These are phyloP conservation scores for Suillus luteus DNA, from an alignment of 768 basidiomycete genomes.

Conservation along the genomic window DNA sequence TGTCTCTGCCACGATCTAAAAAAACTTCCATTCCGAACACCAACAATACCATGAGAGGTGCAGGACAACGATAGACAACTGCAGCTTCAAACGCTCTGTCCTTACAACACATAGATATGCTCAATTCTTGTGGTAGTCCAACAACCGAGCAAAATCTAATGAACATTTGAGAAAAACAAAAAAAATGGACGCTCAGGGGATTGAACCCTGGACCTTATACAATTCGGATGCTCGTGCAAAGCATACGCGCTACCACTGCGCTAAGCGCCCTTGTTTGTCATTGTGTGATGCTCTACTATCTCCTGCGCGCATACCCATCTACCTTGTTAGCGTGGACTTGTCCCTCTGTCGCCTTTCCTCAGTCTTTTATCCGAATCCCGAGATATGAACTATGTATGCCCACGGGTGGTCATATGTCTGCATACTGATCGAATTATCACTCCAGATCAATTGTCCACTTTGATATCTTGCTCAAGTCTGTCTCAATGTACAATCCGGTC, in stretches of 20 bases:
- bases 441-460: neutral
- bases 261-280: slow-evolving; percentile 18
- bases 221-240: slow-evolving; percentile 27
- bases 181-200: slow-evolving; percentile 38
- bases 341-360: neutral
- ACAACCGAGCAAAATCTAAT: too few relatives aligned
- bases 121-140: too few relatives aligned
- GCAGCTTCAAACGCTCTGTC: too few relatives aligned
- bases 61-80: too few relatives aligned
- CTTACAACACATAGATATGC: too few relatives aligned
- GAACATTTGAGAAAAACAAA: neutral
- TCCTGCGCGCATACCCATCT: neutral
- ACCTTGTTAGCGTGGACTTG: neutral
- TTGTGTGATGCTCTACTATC: neutral
- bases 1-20: too few relatives aligned
- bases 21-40: too few relatives aligned
- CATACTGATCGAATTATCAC: neutral
- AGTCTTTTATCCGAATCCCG: too few relatives aligned
- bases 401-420: neutral
- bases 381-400: too few relatives aligned
- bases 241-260: slow-evolving; percentile 35
- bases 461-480: neutral
- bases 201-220: slow-evolving; percentile 48
- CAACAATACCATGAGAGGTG: too few relatives aligned
- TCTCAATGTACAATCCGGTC: neutral